Conservation (phyloP, 768 basidiomycete species). For the Lactarius sp. region DNA sequence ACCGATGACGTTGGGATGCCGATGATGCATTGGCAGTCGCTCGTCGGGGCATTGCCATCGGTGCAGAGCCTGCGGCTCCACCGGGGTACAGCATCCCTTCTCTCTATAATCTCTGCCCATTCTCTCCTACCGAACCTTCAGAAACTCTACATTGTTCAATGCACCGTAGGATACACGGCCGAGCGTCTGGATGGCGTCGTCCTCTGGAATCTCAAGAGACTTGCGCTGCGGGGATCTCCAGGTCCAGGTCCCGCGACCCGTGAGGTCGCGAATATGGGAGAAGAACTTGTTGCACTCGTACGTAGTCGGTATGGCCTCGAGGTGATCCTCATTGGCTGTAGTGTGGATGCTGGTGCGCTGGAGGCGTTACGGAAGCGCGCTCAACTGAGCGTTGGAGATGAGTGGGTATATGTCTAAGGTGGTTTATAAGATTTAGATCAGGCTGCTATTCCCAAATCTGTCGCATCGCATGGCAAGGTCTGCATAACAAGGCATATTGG, state of each 20-base stretch:
- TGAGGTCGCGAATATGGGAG: background rate
- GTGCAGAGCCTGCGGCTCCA: constrained; percentile 6
- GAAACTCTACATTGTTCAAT: constrained; percentile 5
- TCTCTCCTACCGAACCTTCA: constrained; percentile 11
- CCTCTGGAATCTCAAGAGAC: constrained; percentile 12
- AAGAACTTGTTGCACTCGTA: constrained; percentile 11
- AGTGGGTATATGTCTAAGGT: constrained; percentile 16
- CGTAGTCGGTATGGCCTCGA: constrained; percentile 8
- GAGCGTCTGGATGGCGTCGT: background rate
- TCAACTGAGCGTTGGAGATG: constrained; percentile 12
- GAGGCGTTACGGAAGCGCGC: constrained; percentile 5
- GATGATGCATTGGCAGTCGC: background rate
- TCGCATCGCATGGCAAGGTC: no score
- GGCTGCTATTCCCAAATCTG: no score
- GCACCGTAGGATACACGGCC: background rate
- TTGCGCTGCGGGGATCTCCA: background rate
- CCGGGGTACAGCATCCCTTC: background rate
- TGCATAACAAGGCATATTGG: no score
- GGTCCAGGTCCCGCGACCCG: background rate
- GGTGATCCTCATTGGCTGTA: constrained; percentile 10
- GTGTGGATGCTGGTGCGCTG: constrained; percentile 4
- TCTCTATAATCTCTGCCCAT: background rate
- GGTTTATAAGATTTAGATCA: background rate
- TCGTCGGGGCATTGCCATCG: background rate
- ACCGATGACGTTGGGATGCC: background rate